Evolutionary conservation across 2,329 filamentous ascomycete genomes (phyloP).

Genomic region (Pleomassaria siparia): DNA sequence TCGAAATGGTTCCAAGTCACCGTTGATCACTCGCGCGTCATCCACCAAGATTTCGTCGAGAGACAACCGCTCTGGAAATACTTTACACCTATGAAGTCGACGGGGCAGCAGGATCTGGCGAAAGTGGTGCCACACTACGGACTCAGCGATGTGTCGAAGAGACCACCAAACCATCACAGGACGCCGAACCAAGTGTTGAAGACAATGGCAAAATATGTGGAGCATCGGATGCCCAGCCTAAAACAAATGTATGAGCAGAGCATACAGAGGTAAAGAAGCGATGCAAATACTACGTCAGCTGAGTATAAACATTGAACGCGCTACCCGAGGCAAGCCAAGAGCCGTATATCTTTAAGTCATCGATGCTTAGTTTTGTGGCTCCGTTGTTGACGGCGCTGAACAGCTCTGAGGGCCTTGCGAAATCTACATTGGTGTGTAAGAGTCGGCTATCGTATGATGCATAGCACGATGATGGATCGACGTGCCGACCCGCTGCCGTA

Average conservation of each 20-base stretch:
- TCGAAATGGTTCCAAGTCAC: constrained; percentile 46
- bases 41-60: constrained; percentile 47
- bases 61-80: constrained; percentile 37
- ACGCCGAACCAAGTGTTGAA: constrained; percentile 33
- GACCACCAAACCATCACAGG: constrained; percentile 33
- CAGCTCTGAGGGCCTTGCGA: neutral
- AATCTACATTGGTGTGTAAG: too few species aligned
- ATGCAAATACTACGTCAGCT: neutral
- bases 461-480: too few species aligned
- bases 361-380: neutral
- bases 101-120: constrained; percentile 42
- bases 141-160: constrained; percentile 44
- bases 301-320: neutral
- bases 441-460: too few species aligned
- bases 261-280: neutral
- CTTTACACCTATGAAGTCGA: constrained; percentile 32
- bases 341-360: neutral
- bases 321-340: neutral
- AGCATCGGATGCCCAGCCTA: constrained; percentile 22
- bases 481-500: too few species aligned
- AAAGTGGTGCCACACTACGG: constrained; percentile 44
- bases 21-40: constrained; percentile 39
- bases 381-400: neutral
- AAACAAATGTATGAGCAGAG: constrained; percentile 26
- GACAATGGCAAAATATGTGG: constrained; percentile 13